Base-by-base conservation (phyloP, 1,139 yeast genomes). In the Protomyces pachydermus region DNA sequence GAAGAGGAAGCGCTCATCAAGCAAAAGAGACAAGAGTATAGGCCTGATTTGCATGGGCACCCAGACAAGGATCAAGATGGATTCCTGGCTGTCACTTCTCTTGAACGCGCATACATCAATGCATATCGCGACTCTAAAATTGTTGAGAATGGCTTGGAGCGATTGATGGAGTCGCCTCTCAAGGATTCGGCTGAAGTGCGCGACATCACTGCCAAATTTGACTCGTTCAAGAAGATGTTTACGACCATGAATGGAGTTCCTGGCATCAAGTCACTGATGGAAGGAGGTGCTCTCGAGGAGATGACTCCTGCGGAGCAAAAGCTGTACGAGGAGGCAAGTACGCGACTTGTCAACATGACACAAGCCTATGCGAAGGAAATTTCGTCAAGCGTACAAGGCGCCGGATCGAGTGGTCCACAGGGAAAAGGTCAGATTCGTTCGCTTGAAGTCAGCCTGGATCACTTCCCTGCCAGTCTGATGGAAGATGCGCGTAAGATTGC, bases 31-130 rank as follows among this genome's bases (percentile, higher is more conserved):
- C 23, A 51, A 16, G 52, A 58, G 46, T 52, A 58, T 34, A 55
- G 52, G 42, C 62, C 51, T 25, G 62, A 42, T 12, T 18, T 50
- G 28, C 56, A 52, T 52, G 56, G 56, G n/a, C 53, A 16, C 32
- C 62, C 62, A 8, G 62, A 58, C n/a, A 52, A 55, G 32, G 62
- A 58, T 14, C 42, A 50, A 14, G 62, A 58, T 34, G 62, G 62
- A n/a, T 58, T 51, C 32, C 52, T 58, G 8, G 62, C 62, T 3
- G 62, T 58, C 32, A 39, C 56, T 38, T 39, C 20, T 32, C 56
- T 58, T 2, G 62, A 58, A 42, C 53, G 54, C 18, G 62, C 52
- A n/a, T 58, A 38, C 25, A 52, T 58, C 25, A 50, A 50, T 39
- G 62, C 62, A 9, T 37, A 51, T 20, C 51, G 62, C 8, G 62